phyloP scores from a whole-genome alignment of 495 filamentous ascomycete genomes.

The Coniosporium apollinis region DNA sequence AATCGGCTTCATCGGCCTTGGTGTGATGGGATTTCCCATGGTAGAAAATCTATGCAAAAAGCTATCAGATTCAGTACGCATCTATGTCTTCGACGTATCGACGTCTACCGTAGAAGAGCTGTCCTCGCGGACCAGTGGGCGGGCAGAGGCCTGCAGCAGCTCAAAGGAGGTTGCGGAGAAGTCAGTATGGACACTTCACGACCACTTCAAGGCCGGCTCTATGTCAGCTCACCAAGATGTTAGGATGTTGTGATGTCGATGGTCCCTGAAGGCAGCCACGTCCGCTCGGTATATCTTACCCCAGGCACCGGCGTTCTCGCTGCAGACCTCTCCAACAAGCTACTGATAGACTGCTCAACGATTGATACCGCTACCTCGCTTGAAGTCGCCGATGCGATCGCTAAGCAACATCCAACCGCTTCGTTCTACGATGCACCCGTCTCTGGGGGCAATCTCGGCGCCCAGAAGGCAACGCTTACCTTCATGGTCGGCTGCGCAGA shows the following conservation, averaged over 20 bases:
- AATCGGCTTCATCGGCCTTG: conserved; percentile 33
- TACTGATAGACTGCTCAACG: conserved; percentile 30
- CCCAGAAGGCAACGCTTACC: conserved; percentile 29
- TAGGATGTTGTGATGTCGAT: conserved; percentile 23
- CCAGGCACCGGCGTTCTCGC: conserved; percentile 20
- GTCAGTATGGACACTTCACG: conserved; percentile 20
- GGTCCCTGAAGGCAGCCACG: conserved; percentile 25
- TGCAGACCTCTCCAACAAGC: conserved; percentile 16
- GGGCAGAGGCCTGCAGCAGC: conserved; percentile 15
- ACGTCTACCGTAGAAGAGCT: conserved; percentile 20
- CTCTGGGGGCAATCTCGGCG: conserved; percentile 30
- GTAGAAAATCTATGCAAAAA: conserved; percentile 26
- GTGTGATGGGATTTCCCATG: conserved; percentile 33
- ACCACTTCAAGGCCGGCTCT: background rate
- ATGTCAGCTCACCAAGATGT: background rate
- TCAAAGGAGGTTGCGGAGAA: conserved; percentile 28
- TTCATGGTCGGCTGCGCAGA: conserved; percentile 31
- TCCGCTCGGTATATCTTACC: conserved; percentile 23
- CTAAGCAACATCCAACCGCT: conserved; percentile 15
- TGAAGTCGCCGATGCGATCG: conserved; percentile 21
- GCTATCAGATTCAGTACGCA: conserved; percentile 12
- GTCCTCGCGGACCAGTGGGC: conserved; percentile 13
- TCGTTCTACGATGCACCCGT: conserved; percentile 29
- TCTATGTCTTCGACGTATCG: conserved; percentile 28
- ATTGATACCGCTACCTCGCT: conserved; percentile 29